Percentiles rank a stretch among this genome's conserved stretches.
Evolutionary conservation across 257 asterid species (phyloP).

Genomic region (Petrea volubilis): DNA sequence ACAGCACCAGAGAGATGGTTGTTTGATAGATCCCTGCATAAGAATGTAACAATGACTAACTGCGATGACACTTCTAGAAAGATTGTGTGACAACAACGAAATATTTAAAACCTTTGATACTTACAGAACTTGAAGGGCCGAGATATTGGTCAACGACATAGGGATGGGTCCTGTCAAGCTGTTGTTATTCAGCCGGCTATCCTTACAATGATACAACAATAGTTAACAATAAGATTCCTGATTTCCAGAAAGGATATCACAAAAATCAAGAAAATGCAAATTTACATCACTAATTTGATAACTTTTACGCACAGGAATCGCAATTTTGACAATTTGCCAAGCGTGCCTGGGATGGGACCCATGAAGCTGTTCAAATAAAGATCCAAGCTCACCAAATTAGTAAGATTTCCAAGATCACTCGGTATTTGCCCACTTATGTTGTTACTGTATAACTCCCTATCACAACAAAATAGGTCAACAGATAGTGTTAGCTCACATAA

Average conservation of each 20-base stretch:
- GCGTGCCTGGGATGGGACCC: constrained; percentile 89
- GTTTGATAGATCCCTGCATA: constrained; percentile 84
- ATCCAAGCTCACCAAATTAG: constrained; percentile 98
- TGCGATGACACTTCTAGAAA: not conserved
- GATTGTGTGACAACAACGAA: not conserved
- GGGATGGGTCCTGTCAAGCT: constrained; percentile 81
- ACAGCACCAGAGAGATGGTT: constrained; percentile 80
- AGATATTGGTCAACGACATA: constrained; percentile 70
- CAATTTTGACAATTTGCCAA: constrained; percentile 86
- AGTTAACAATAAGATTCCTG: constrained; percentile 27
- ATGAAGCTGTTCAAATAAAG: constrained; percentile 83
- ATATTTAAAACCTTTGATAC: constrained; percentile 31
- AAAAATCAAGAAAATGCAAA: no score
- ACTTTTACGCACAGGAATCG: constrained; percentile 87
- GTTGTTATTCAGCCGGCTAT: constrained; percentile 96
- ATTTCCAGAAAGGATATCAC: constrained; percentile 12
- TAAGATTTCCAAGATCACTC: constrained; percentile 88
- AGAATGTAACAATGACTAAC: not conserved
- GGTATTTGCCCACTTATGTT: constrained; percentile 89
- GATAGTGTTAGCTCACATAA: constrained; percentile 14
- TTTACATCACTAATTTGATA: no score
- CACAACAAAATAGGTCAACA: constrained; percentile 22
- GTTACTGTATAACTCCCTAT: constrained; percentile 95
- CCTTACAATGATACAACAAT: constrained; percentile 52
- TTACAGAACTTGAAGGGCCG: constrained; percentile 91